Conservation (phyloP, 2,329 filamentous ascomycete genomes). For the Cladophialophora immunda region DNA sequence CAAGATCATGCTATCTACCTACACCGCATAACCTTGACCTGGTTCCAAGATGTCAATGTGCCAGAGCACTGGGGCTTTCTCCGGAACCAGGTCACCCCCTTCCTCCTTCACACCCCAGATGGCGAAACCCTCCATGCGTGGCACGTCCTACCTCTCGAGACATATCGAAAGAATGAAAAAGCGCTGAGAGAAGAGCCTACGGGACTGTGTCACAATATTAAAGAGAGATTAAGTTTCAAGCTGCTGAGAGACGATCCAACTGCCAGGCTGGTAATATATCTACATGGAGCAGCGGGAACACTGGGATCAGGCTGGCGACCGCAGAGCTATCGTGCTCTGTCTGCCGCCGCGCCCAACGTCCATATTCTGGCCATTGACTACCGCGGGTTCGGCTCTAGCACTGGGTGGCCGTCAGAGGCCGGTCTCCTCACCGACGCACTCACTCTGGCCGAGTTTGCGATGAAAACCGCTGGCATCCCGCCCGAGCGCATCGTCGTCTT, state of each 20-base stretch:
- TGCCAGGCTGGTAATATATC: conserved; percentile 57
- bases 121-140: conserved; percentile 54
- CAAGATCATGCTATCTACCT: conserved; percentile 68
- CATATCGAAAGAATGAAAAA: conserved; percentile 55
- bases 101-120: conserved; percentile 51
- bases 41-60: conserved; percentile 61
- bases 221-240: conserved; percentile 50
- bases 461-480: conserved; percentile 61
- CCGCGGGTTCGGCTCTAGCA: conserved; percentile 82
- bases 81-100: conserved; percentile 59
- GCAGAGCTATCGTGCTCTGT: conserved; percentile 65
- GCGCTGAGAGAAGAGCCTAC: conserved; percentile 52
- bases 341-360: conserved; percentile 60
- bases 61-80: conserved; percentile 61
- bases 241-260: conserved; percentile 58
- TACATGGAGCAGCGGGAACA: conserved; percentile 67
- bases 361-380: conserved; percentile 73
- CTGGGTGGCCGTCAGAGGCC: conserved; percentile 62
- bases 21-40: conserved; percentile 63
- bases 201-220: conserved; percentile 49
- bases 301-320: conserved; percentile 64
- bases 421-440: conserved; percentile 65
- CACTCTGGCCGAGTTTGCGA: conserved; percentile 63
- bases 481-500: conserved; percentile 66
- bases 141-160: conserved; percentile 59